Conservation (phyloP, 2,329 filamentous ascomycete genomes). For the Alternaria triticimaculans region DNA sequence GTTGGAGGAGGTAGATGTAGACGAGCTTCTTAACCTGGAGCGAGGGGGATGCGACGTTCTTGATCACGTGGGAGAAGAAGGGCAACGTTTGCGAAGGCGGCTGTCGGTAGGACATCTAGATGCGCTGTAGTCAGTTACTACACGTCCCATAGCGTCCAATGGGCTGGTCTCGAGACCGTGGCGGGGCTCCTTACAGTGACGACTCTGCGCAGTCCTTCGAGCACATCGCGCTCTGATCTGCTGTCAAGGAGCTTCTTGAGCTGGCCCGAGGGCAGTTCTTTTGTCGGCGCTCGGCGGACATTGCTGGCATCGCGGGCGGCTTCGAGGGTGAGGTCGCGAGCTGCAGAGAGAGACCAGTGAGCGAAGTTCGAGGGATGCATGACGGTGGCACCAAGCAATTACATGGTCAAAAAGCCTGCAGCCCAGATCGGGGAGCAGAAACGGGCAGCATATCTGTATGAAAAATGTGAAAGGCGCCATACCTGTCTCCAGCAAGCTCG, state of each 20-base stretch:
- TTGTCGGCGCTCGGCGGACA: constrained; percentile 61
- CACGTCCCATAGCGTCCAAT: constrained; percentile 9
- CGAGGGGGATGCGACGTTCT: constrained; percentile 94
- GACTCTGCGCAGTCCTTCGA: constrained; percentile 89
- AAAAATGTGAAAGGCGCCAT: constrained; percentile 33
- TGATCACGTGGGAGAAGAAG: constrained; percentile 97
- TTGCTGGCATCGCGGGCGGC: constrained; percentile 85
- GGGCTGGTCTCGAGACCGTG: constrained; percentile 1
- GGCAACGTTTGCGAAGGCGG: constrained; percentile 71
- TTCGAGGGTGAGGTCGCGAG: constrained; percentile 96
- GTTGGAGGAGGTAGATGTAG: constrained; percentile 96
- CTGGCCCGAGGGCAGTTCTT: constrained; percentile 76
- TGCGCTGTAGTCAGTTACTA: constrained; percentile 25
- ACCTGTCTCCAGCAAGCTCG: constrained; percentile 94
- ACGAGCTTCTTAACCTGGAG: constrained; percentile 97
- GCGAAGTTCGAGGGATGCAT: constrained; percentile 49
- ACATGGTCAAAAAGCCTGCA: constrained; percentile 7
- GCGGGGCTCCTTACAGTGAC: constrained; percentile 71
- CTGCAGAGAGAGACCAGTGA: constrained; percentile 61
- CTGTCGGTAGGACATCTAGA: constrained; percentile 95
- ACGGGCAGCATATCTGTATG: not conserved
- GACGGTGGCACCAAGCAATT: constrained; percentile 4
- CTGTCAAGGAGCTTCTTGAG: constrained; percentile 96
- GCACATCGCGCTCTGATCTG: constrained; percentile 87
- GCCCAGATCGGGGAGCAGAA: constrained; percentile 9